These are phyloP conservation scores for Fragaria vesca DNA, from an alignment of 306 rosid genomes.

Conservation along the genomic window DNA sequence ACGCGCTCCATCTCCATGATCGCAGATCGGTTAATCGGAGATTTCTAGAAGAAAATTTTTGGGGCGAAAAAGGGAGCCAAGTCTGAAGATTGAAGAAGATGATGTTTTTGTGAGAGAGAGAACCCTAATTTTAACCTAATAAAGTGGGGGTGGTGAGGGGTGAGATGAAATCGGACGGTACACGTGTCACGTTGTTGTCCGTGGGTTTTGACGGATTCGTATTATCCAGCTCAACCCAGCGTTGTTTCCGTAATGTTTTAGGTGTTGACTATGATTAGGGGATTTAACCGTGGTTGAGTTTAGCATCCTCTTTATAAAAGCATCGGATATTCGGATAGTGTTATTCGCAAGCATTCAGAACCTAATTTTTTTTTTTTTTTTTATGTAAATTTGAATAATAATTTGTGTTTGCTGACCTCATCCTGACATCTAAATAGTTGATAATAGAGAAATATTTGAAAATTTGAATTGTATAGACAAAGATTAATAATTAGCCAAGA, in stretches of 20 bases:
- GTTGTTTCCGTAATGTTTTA: neutral
- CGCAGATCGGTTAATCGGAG: neutral
- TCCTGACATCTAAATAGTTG: too few species aligned
- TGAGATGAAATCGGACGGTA: slow-evolving; percentile 34
- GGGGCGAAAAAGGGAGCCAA: neutral
- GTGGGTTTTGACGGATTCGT: slow-evolving; percentile 21
- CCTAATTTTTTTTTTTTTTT: too few species aligned
- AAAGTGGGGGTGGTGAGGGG: slow-evolving; percentile 18
- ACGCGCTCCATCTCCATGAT: slow-evolving; percentile 91
- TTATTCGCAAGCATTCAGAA: neutral
- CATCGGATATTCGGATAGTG: neutral
- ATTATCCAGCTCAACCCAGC: slow-evolving; percentile 3
- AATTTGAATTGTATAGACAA: too few species aligned
- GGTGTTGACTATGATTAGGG: neutral
- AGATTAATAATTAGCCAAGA: too few species aligned
- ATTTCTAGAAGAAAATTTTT: neutral
- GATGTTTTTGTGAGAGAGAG: neutral
- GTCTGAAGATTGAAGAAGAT: neutral
- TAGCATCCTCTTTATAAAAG: neutral
- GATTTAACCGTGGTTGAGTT: slow-evolving; percentile 45
- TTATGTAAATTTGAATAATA: too few species aligned
- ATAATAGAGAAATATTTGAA: too few species aligned
- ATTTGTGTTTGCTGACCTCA: too few species aligned
- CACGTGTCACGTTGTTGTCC: slow-evolving; percentile 43
- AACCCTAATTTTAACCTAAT: slow-evolving; percentile 58